These are phyloP conservation scores for Pseudogymnoascus sp. DNA, from an alignment of 2,329 filamentous ascomycete genomes.

Conservation along the genomic window DNA sequence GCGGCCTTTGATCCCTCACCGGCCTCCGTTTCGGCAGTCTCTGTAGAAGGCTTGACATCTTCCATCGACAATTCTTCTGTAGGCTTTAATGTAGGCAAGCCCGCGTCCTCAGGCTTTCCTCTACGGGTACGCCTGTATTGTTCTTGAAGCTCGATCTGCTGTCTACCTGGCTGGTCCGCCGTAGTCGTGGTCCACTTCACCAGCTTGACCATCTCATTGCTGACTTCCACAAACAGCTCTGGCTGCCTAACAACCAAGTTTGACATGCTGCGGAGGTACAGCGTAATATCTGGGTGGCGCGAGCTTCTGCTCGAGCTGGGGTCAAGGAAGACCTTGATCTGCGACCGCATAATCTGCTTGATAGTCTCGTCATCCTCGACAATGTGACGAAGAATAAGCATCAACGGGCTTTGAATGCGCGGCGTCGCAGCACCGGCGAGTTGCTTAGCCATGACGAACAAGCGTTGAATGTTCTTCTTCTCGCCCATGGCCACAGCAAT, in stretches of 20 bases:
- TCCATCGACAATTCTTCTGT: slow-evolving; percentile 30
- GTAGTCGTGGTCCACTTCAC: slow-evolving; percentile 45
- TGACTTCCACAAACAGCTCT: slow-evolving; percentile 77
- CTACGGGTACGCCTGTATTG: slow-evolving; percentile 3
- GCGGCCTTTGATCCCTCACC: slow-evolving; percentile 54
- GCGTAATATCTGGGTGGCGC: slow-evolving; percentile 59
- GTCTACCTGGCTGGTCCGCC: slow-evolving; percentile 34
- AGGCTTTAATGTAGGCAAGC: slow-evolving; percentile 25
- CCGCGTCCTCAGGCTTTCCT: slow-evolving; percentile 22
- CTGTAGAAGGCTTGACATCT: slow-evolving; percentile 53
- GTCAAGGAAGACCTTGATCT: slow-evolving; percentile 74
- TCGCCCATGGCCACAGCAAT: slow-evolving; percentile 72
- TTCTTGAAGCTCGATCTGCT: slow-evolving; percentile 25
- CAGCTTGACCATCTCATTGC: slow-evolving; percentile 75
- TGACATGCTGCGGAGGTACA: slow-evolving; percentile 69
- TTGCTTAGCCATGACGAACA: slow-evolving; percentile 95
- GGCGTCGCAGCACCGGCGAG: slow-evolving; percentile 71
- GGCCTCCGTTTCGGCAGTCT: slow-evolving; percentile 51
- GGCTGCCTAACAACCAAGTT: slow-evolving; percentile 75
- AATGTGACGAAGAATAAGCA: slow-evolving; percentile 84
- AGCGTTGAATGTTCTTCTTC: slow-evolving; percentile 77
- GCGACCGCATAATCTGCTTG: slow-evolving; percentile 82
- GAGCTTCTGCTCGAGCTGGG: slow-evolving; percentile 37
- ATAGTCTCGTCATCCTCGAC: slow-evolving; percentile 89
- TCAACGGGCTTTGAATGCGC: slow-evolving; percentile 54